Evolutionary conservation across 495 filamentous ascomycete species (phyloP).

Genomic region (Apiosordaria backusii): DNA sequence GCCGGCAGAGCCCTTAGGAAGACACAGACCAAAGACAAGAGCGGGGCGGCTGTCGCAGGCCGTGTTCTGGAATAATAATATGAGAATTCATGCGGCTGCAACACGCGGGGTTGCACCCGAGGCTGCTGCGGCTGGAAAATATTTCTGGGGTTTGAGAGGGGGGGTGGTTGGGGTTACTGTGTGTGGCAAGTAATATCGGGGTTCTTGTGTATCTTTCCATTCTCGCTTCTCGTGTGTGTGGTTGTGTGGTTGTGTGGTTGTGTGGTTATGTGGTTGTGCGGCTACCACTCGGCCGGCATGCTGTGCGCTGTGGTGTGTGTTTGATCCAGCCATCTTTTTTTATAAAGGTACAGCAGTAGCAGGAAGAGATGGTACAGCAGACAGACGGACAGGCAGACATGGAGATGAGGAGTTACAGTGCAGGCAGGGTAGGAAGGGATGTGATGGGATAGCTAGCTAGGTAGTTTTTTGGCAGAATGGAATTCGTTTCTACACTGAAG

Average conservation of each 20-base stretch:
- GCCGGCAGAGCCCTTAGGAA: slow-evolving; percentile 73
- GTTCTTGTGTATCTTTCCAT: too few species aligned
- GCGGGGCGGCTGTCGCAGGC: slow-evolving; percentile 63
- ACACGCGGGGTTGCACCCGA: background rate
- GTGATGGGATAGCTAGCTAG: too few species aligned
- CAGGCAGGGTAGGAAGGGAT: too few species aligned
- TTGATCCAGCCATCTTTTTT: background rate
- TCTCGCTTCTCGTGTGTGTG: too few species aligned
- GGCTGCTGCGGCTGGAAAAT: background rate
- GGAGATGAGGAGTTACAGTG: background rate
- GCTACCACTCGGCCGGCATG: background rate
- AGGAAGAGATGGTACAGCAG: too few species aligned
- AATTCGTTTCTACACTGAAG: too few species aligned
- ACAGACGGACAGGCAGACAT: too few species aligned
- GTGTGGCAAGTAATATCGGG: background rate
- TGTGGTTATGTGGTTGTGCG: background rate
- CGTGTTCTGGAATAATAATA: slow-evolving; percentile 56
- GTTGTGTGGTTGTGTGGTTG: background rate
- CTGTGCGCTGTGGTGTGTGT: background rate
- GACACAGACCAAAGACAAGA: slow-evolving; percentile 81
- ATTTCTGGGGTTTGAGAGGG: background rate
- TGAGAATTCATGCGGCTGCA: slow-evolving; percentile 26
- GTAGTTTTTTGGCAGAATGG: too few species aligned
- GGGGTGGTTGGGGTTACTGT: background rate
- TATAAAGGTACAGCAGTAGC: background rate